A percentile compares a stretch with the other conserved stretches of the same genome.
Evolutionary conservation across 1,284 basidiomycete genomes (phyloP).

Genomic region (Tylopilus orsonianus): DNA sequence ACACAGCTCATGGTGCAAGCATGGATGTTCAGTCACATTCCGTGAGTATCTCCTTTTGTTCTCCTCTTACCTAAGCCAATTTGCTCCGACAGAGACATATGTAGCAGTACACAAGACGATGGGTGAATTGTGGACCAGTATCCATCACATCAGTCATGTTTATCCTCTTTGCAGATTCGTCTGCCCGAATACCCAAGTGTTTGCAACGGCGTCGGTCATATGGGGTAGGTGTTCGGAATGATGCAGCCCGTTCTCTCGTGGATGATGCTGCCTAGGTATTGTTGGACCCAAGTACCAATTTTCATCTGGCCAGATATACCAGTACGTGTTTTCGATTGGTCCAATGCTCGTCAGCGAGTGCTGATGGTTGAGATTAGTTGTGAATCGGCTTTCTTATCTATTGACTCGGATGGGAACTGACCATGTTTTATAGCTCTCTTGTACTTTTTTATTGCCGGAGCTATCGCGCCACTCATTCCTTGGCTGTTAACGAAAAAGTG

Average conservation of each 20-base stretch:
- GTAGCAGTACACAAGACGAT: slow-evolving; percentile 32
- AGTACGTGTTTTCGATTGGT: slow-evolving; percentile 11
- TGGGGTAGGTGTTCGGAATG: slow-evolving; percentile 24
- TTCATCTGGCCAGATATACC: slow-evolving; percentile 36
- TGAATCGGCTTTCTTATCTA: background rate
- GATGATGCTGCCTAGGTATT: slow-evolving; percentile 28
- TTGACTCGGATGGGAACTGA: background rate
- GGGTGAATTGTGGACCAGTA: slow-evolving; percentile 19
- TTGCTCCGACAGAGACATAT: slow-evolving; percentile 29
- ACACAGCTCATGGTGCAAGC: slow-evolving; percentile 42
- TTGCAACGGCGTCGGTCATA: slow-evolving; percentile 40
- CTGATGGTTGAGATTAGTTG: slow-evolving; percentile 19
- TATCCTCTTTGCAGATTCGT: slow-evolving; percentile 29
- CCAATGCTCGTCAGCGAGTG: background rate
- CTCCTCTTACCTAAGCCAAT: background rate
- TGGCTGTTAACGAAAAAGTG: slow-evolving; percentile 44
- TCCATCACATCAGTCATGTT: background rate
- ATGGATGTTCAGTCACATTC: slow-evolving; percentile 44
- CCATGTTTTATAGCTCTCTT: slow-evolving; percentile 32
- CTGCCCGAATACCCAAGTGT: slow-evolving; percentile 38
- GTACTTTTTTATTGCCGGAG: slow-evolving; percentile 51
- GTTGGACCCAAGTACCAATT: slow-evolving; percentile 43
- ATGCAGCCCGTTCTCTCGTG: background rate
- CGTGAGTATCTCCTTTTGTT: slow-evolving; percentile 8
- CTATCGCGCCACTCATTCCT: slow-evolving; percentile 41